Base-by-base conservation (phyloP, 2,329 filamentous ascomycete genomes). In the Trichophyton equinum region DNA sequence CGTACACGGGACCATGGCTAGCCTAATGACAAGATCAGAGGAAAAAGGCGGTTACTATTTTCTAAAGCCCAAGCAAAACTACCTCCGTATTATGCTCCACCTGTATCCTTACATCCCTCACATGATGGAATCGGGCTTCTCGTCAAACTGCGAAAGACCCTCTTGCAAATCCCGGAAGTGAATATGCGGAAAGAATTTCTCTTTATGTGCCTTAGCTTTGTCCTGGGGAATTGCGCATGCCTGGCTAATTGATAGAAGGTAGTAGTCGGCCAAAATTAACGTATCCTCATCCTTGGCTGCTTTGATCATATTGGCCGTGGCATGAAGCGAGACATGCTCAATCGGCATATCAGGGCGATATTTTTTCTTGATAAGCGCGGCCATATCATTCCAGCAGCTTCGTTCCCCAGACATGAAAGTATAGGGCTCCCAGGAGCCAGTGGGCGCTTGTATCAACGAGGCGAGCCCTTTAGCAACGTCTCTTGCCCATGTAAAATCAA, bases 371-470 rank as follows among this genome's bases (percentile, higher is more conserved):
- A 44, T 46, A n/a, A 42, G 18, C n/a, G 42, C 25, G n/a, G 18
- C 25, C n/a, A 18, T 40, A 25, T 46, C 33, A n/a, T 46, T 58
- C 56, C 56, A 58, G 20, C 33, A 42, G 38, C 33, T 58, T n/a
- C 18, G 33, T 13, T 46, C 56, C 27, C 56, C 56, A 11, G 33
- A 46, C 33, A 58, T 58, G 20, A 42, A 58, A 4, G 36, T 40
- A 30, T 58, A 58, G n/a, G 56, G 56, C 22, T 58, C 38, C 56
- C 56, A 58, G 25, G 53, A 57, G 2, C 53, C 53, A 15, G 33
- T 18, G 18, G 56, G 56, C n/a, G 56, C 56, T n/a, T 44, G 18
- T n/a, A 58, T 18, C 27, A 58, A 46, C 18, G 9, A 58, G 9
- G 33, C 59, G 8, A 60, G 11, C 22, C 22, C 59, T 22, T 36